These are phyloP conservation scores for Setomelanomma holmii DNA, from an alignment of 2,329 filamentous ascomycete species.

Conservation along the genomic window DNA sequence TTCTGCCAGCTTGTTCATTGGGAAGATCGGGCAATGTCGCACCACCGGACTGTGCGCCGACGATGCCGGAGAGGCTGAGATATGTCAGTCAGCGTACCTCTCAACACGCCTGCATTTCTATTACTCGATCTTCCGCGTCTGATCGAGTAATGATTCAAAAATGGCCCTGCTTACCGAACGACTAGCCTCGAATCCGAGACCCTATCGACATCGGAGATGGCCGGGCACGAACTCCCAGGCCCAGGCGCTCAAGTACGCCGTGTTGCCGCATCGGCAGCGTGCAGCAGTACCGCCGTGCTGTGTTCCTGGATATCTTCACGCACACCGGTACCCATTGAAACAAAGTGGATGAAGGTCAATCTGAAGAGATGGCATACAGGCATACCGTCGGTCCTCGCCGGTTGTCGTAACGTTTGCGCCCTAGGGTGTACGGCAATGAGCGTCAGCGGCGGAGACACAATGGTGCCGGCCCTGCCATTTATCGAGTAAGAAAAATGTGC, in stretches of 20 bases:
- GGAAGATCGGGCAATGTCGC: conserved; percentile 1
- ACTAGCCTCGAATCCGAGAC: conserved; percentile 16
- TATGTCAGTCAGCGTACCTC: conserved; percentile 34
- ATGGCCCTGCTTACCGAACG: conserved; percentile 16
- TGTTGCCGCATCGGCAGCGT: background rate
- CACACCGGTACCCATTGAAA: background rate
- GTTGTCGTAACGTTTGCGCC: conserved; percentile 1
- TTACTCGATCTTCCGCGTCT: conserved; percentile 43
- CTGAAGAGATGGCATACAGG: background rate
- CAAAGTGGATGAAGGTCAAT: background rate
- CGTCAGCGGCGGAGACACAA: conserved; percentile 18
- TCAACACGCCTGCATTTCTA: conserved; percentile 24
- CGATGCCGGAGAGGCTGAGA: conserved; percentile 30
- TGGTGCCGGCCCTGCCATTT: conserved; percentile 25
- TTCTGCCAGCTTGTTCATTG: conserved; percentile 3
- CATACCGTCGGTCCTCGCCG: conserved; percentile 1
- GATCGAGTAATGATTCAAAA: conserved; percentile 44
- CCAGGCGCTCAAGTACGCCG: conserved; percentile 4
- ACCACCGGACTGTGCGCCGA: conserved; percentile 24
- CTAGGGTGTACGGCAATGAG: conserved; percentile 3
- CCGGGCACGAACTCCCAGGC: conserved; percentile 13
- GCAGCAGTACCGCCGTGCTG: background rate
- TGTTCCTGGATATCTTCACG: background rate
- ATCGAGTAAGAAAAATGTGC: conserved; percentile 47
- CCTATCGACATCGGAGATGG: conserved; percentile 30